Evolutionary conservation across 352 stramenopile species (phyloP).

Genomic region (Pythium folliculosum): DNA sequence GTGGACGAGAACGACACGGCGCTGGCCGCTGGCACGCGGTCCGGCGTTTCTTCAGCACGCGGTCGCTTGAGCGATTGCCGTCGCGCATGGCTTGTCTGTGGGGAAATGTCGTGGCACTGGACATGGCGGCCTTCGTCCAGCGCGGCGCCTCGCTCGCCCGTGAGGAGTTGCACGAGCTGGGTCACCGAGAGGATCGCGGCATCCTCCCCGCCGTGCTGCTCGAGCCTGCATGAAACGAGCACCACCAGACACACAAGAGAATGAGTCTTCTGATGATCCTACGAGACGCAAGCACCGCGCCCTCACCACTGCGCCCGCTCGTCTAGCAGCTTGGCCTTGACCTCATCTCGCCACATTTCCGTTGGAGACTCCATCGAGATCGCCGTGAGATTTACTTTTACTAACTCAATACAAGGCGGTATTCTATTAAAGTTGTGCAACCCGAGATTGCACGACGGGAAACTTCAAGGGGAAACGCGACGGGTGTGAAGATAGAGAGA

Average conservation of each 20-base stretch:
- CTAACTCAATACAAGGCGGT: too few relatives aligned
- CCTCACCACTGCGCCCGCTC: constrained; percentile 17
- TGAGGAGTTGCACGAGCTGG: constrained; percentile 17
- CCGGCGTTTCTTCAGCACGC: neutral
- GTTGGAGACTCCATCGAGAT: too few relatives aligned
- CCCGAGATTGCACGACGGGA: too few relatives aligned
- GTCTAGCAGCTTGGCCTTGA: constrained; percentile 16
- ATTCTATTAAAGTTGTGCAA: too few relatives aligned
- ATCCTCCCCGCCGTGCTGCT: constrained; percentile 3
- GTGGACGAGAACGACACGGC: constrained; percentile 39
- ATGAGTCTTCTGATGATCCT: neutral
- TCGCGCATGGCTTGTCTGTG: neutral
- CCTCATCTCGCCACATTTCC: constrained; percentile 25
- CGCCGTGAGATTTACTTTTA: too few relatives aligned
- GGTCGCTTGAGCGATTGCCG: constrained; percentile 17
- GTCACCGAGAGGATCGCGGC: constrained; percentile 27
- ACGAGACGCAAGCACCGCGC: neutral
- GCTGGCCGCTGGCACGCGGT: neutral
- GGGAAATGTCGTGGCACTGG: constrained; percentile 11
- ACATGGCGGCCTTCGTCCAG: neutral
- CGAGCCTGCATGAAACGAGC: constrained; percentile 10
- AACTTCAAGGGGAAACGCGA: too few relatives aligned
- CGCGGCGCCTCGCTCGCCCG: neutral
- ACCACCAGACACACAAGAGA: neutral
- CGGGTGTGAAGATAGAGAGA: too few relatives aligned